phyloP scores from a whole-genome alignment of 352 stramenopile species.

The Pythium utonaiense region DNA sequence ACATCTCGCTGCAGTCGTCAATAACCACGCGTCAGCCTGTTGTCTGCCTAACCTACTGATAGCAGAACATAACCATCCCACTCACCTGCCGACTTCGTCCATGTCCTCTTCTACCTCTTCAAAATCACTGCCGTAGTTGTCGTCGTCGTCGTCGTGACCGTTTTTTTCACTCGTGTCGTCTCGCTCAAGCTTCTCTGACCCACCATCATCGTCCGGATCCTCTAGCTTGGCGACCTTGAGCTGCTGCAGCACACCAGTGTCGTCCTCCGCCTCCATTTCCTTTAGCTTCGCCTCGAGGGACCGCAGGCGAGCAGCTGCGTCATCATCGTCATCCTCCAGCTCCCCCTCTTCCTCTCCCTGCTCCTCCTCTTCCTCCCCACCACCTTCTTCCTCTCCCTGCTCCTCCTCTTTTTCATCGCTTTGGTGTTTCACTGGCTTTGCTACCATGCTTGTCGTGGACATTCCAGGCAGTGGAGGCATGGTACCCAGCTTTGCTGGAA shows the following conservation, averaged over 20 bases:
- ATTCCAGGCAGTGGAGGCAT: constrained; percentile 13
- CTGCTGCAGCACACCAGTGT: constrained; percentile 72
- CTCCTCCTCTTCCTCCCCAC: constrained; percentile 9
- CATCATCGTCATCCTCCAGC: constrained; percentile 60
- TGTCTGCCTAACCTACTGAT: too few species aligned
- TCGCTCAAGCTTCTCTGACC: constrained; percentile 15
- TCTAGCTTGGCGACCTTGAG: constrained; percentile 42
- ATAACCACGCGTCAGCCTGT: neutral
- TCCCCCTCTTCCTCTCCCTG: constrained; percentile 40
- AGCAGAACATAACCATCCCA: too few species aligned
- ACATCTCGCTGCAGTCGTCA: constrained; percentile 38
- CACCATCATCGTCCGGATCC: constrained; percentile 25
- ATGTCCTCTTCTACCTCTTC: constrained; percentile 53
- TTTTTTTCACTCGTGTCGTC: constrained; percentile 1
- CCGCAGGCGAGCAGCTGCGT: constrained; percentile 36
- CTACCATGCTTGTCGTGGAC: neutral
- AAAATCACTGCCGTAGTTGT: constrained; percentile 82
- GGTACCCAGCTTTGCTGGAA: constrained; percentile 8
- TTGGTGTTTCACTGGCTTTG: neutral
- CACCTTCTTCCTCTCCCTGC: constrained; percentile 11
- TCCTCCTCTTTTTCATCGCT: constrained; percentile 11
- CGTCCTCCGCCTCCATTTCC: constrained; percentile 81
- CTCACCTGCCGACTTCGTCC: constrained; percentile 67
- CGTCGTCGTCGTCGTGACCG: constrained; percentile 33
- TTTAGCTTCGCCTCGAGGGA: constrained; percentile 76